phyloP scores from a whole-genome alignment of 495 filamentous ascomycete genomes.

The Xanthoparmelia taractica region DNA sequence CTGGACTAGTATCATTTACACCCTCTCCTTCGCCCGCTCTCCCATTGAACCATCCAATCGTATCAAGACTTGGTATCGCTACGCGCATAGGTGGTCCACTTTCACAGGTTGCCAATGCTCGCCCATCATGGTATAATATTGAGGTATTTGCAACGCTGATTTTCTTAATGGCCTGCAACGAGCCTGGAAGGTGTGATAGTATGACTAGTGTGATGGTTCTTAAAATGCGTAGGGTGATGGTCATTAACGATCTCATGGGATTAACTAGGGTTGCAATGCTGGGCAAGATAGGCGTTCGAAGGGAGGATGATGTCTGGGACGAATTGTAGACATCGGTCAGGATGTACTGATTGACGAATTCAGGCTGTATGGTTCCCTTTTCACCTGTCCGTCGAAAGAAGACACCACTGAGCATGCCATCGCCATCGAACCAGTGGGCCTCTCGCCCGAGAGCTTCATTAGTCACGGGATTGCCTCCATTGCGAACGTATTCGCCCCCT shows the following conservation, averaged over 20 bases:
- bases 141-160: slow-evolving; percentile 60
- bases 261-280: slow-evolving; percentile 55
- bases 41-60: slow-evolving; percentile 61
- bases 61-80: slow-evolving; percentile 51
- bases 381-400: slow-evolving; percentile 38
- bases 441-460: slow-evolving; percentile 48
- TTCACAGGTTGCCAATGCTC: slow-evolving; percentile 58
- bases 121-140: slow-evolving; percentile 55
- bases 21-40: slow-evolving; percentile 38
- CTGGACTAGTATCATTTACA: slow-evolving; percentile 21
- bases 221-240: slow-evolving; percentile 40
- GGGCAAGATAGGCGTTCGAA: slow-evolving; percentile 47
- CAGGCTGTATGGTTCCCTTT: slow-evolving; percentile 36
- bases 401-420: slow-evolving; percentile 62
- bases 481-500: slow-evolving; percentile 61
- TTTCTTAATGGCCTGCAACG: slow-evolving; percentile 46
- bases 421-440: slow-evolving; percentile 64
- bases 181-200: slow-evolving; percentile 47
- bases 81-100: slow-evolving; percentile 59
- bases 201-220: slow-evolving; percentile 46
- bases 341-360: slow-evolving; percentile 58
- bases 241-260: slow-evolving; percentile 36
- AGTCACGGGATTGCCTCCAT: slow-evolving; percentile 59
- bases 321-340: slow-evolving; percentile 54
- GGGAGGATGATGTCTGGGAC: slow-evolving; percentile 35